These are phyloP conservation scores for Collybia sordida DNA, from an alignment of 768 basidiomycete species.

Conservation along the genomic window DNA sequence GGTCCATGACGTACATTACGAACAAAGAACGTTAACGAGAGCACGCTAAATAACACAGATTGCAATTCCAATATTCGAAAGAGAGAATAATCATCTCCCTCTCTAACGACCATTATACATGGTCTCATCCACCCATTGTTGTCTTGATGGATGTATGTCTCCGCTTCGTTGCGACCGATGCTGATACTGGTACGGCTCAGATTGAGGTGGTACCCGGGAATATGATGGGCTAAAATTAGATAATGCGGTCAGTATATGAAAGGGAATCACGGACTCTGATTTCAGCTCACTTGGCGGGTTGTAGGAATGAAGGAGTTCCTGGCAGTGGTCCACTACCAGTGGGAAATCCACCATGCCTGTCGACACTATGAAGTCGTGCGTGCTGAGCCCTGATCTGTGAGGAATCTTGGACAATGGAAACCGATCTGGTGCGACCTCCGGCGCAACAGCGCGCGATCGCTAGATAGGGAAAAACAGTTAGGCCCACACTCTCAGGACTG, in stretches of 20 bases:
- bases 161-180: conserved; percentile 43
- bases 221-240: conserved; percentile 23
- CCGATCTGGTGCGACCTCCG: conserved; percentile 15
- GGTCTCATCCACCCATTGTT: conserved; percentile 44
- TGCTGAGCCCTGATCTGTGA: conserved; percentile 12
- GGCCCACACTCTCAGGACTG: neutral
- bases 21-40: neutral
- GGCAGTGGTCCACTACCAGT: conserved; percentile 14
- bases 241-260: neutral
- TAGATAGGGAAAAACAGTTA: conserved; percentile 14
- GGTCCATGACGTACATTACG: neutral
- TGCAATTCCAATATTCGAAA: neutral
- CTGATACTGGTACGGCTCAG: conserved; percentile 13
- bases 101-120: conserved; percentile 1
- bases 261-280: conserved; percentile 7
- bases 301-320: conserved; percentile 11
- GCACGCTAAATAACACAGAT: neutral
- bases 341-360: conserved; percentile 17
- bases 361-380: conserved; percentile 19
- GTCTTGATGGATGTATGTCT: neutral
- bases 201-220: conserved; percentile 27
- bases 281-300: conserved; percentile 16
- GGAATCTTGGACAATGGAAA: conserved; percentile 7
- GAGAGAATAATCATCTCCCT: neutral
- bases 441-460: conserved; percentile 34